These are phyloP conservation scores for Emmonsiellopsis sp. DNA, from an alignment of 2,329 filamentous ascomycete species.

Conservation along the genomic window DNA sequence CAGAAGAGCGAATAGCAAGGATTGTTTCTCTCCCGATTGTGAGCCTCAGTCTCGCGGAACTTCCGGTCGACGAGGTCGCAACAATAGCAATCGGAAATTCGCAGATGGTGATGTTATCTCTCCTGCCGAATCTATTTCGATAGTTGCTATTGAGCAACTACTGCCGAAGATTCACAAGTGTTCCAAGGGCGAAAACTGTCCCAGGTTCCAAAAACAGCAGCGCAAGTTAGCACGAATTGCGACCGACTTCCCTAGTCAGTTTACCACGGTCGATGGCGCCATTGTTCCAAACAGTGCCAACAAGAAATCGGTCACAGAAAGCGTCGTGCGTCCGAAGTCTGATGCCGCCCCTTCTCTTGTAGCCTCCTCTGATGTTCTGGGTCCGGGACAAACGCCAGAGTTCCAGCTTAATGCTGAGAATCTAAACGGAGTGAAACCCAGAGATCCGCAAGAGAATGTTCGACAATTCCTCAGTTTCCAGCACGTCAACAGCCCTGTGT, in stretches of 20 bases:
- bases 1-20: not conserved
- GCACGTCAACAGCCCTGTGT: conserved; percentile 43
- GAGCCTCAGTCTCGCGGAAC: conserved; percentile 4
- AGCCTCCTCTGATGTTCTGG: conserved; percentile 83
- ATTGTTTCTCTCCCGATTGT: conserved; percentile 23
- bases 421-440: conserved; percentile 58
- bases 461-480: conserved; percentile 86
- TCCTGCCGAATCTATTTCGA: conserved; percentile 75
- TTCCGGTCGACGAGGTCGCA: conserved; percentile 16
- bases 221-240: conserved; percentile 65
- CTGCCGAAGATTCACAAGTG: conserved; percentile 82
- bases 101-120: conserved; percentile 54
- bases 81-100: conserved; percentile 10
- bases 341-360: conserved; percentile 73
- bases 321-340: conserved; percentile 57
- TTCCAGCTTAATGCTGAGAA: conserved; percentile 63
- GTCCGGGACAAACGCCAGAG: conserved; percentile 54
- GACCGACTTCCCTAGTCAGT: conserved; percentile 63
- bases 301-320: conserved; percentile 57
- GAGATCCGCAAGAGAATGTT: conserved; percentile 87
- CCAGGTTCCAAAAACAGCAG: conserved; percentile 72
- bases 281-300: conserved; percentile 65
- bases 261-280: conserved; percentile 41
- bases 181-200: conserved; percentile 76
- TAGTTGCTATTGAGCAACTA: conserved; percentile 84